Base-by-base conservation (phyloP, 2,329 filamentous ascomycete species). In the Conoideocrella luteorostrata region DNA sequence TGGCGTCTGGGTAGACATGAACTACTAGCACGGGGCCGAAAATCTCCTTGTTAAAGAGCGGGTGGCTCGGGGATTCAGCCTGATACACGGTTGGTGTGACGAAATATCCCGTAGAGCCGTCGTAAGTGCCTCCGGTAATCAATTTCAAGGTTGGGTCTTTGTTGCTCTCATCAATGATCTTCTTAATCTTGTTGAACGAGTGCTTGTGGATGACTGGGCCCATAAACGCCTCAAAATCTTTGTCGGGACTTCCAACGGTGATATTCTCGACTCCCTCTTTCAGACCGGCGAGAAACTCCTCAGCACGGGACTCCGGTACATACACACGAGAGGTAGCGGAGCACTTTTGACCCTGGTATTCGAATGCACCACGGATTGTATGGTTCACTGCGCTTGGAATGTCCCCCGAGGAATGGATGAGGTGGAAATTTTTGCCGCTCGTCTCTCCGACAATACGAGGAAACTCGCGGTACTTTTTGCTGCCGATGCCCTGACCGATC, bases 341-440 rank as follows among this genome's bases (percentile, higher is more conserved):
- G 61, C 71, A 75, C 57, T 75, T 75, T 49, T 74, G 71, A 17
- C 71, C 71, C 46, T 71, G 66, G 54, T 69, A 75, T 56, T 75
- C 71, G 48, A 73, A 75, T 0, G 70, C 65, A 15, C 65, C 68
- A 18, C 71, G 66, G 38, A 74, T 64, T 3, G 71, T 72, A 48
- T 72, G 65, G 32, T 66, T 54, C 9, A 61, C 70, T 1, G 70
- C 69, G 47, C 67, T 72, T n/a, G 58, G 55, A 32, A 74, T 51
- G 46, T 74, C 68, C 11, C 70, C 71, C 2, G 70, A 68, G 0
- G 58, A 49, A 54, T 75, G 72, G 29, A 76, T 49, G 15, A 76
- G 55, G 32, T 72, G 69, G 61, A 74, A 75, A 57, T 75, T 75
- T 66, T 75, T 75, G 40, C 72, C 72, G 44, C 68, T 66, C 1